Evolutionary conservation across 805 yeast genomes (phyloP), one percentile per base, ranked within the genome.

Genomic region (Candida koratica): DNA sequence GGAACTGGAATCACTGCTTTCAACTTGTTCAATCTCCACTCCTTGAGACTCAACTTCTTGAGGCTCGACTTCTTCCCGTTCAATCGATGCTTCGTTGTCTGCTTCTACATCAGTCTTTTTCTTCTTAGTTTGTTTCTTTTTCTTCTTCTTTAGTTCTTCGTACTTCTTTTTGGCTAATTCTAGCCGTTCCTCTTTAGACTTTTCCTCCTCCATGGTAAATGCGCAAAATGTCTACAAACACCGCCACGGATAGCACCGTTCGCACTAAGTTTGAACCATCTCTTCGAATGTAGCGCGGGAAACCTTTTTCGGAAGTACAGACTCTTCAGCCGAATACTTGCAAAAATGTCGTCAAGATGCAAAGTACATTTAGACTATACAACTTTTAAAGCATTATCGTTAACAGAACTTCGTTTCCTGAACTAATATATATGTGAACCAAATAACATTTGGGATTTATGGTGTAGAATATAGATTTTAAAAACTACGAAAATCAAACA

Each of bases 161-260:
- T 68, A 76, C 69, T 79, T 74, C 61, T 79, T 81, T 49, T 83
- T 73, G 4, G 90, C 93, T 2, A 81, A 82, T 45, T 81, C 87
- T 33, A 84, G 64, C 54, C 79, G 75, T 51, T 78, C 84, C 32
- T 74, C 77, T 43, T 78, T 71, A 32, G 58, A 58, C 27, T 63
- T 62, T 43, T 57, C 64, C 28, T 22, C 24, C 29, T 32, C 36
- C 32, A 29, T 29, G 17, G 5, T 25, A 10, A 11, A 8, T 8
- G 24, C 11, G 8, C 24, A 8, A 8, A 20, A 20, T 20, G n/a
- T n/a, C n/a, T n/a, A n/a, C n/a, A n/a, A n/a, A n/a, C n/a, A n/a
- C n/a, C n/a, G n/a, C n/a, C n/a, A n/a, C n/a, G n/a, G n/a, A n/a
- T n/a, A n/a, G n/a, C n/a, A n/a, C n/a, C n/a, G n/a, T n/a, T n/a